Evolutionary conservation across 2,329 filamentous ascomycete species (phyloP), one percentile per base, ranked within the genome.

Genomic region (Chrysosporium queenslandicum): DNA sequence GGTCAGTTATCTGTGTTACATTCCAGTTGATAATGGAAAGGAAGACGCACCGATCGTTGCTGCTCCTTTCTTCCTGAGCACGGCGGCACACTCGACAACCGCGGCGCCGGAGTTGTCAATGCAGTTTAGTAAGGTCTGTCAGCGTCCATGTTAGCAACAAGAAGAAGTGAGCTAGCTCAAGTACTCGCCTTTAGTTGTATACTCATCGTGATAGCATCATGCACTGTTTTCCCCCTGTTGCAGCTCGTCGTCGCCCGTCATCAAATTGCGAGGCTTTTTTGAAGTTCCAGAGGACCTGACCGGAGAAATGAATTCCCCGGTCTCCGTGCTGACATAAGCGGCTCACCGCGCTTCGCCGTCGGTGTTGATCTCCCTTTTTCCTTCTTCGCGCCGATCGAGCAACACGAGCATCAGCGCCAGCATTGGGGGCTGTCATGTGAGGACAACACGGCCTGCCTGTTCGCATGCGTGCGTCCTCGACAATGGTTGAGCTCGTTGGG

Each of bases 81-180:
- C 86, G 68, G 91, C 85, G 68, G 86, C 87, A 74, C 92, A 98
- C 76, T 98, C 92, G 73, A 97, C 92, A 60, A 98, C 78, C 63
- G 92, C 90, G 61, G 92, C 92, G 68, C 92, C 92, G 59, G 92
- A 97, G 77, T 96, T 98, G 84, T 98, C 92, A 81, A 98, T 97
- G 83, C 92, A 97, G 74, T 92, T 96, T 64, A 98, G 81, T 81
- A 98, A 88, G 68, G 90, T 86, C 92, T 96, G 61, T 30, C n/a
- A n/a, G n/a, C n/a, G n/a, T n/a, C n/a, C n/a, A n/a, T n/a, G n/a
- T n/a, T n/a, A n/a, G n/a, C n/a, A n/a, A n/a, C n/a, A n/a, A n/a
- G n/a, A 34, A 20, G 27, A 20, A 18, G 23, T 8, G 37, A 27
- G 29, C 43, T 36, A 50, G 34, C 18, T 27, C 6, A 37, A 1